Evolutionary conservation across 202 grass and related monocot genomes (phyloP).

Genomic region (Zizania palustris): DNA sequence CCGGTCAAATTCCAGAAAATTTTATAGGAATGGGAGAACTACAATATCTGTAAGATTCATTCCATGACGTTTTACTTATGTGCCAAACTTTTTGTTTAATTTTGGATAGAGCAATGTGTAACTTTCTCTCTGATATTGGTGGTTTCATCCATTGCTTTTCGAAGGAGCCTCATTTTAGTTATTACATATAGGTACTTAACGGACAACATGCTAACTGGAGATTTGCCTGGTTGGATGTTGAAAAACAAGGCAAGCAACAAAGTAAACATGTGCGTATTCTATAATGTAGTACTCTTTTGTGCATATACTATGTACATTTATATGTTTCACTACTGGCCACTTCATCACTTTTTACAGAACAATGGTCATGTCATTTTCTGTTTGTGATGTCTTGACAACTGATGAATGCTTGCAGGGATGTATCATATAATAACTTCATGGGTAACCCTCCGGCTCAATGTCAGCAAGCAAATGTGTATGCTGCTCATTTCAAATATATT

Average conservation of each 20-base stretch:
- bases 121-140: neutral
- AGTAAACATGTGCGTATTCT: constrained; percentile 71
- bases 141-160: constrained; percentile 10
- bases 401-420: constrained; percentile 60
- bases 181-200: constrained; percentile 72
- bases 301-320: neutral
- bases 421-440: constrained; percentile 90
- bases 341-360: constrained; percentile 25
- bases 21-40: constrained; percentile 52
- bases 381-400: constrained; percentile 31
- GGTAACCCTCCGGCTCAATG: constrained; percentile 66
- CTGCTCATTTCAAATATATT: constrained; percentile 42
- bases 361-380: constrained; percentile 4
- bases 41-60: constrained; percentile 65
- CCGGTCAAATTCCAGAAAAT: constrained; percentile 60
- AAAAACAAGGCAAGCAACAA: constrained; percentile 77
- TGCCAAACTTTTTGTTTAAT: constrained; percentile 32
- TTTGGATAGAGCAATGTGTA: constrained; percentile 8
- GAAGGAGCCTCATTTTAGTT: constrained; percentile 30
- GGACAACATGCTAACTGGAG: constrained; percentile 82
- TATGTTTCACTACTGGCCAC: constrained; percentile 6
- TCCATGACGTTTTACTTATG: constrained; percentile 35
- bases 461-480: constrained; percentile 81
- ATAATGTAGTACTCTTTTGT: constrained; percentile 25
- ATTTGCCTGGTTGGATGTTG: constrained; percentile 91